Conservation (phyloP, 2,329 filamentous ascomycete genomes). For the Ophiocordyceps camponoti-saundersi region DNA sequence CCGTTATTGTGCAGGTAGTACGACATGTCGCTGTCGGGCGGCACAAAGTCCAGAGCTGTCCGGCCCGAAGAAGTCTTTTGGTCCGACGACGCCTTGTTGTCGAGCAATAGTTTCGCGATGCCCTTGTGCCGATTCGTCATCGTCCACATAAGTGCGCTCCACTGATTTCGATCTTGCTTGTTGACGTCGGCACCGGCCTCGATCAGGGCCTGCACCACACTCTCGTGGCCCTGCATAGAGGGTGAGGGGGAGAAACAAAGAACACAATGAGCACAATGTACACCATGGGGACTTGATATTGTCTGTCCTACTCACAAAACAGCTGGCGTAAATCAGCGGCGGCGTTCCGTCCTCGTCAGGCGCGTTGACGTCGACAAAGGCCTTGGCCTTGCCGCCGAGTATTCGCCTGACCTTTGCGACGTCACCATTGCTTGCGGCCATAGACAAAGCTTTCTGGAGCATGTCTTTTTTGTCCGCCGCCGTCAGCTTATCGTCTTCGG, state of each 20-base stretch:
- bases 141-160: constrained; percentile 98
- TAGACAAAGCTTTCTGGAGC: constrained; percentile 76
- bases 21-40: constrained; percentile 90
- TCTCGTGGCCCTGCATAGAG: constrained; percentile 58
- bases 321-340: constrained; percentile 94
- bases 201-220: constrained; percentile 70
- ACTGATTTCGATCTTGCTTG: constrained; percentile 87
- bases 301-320: constrained; percentile 49
- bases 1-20: constrained; percentile 91
- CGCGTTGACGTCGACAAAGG: constrained; percentile 69
- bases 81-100: constrained; percentile 88
- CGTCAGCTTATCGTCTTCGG: constrained; percentile 55
- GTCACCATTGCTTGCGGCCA: constrained; percentile 94
- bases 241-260: constrained; percentile 1
- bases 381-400: constrained; percentile 53
- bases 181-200: constrained; percentile 79
- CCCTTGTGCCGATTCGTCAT: constrained; percentile 97
- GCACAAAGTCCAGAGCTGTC: constrained; percentile 89
- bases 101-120: constrained; percentile 82
- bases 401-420: constrained; percentile 63
- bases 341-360: constrained; percentile 89
- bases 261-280: constrained; percentile 1
- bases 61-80: constrained; percentile 87
- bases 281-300: background rate
- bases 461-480: constrained; percentile 62